Evolutionary conservation across 352 stramenopile species (phyloP), one percentile per base, ranked within the genome.

Genomic region (Globisporangium middletonii): DNA sequence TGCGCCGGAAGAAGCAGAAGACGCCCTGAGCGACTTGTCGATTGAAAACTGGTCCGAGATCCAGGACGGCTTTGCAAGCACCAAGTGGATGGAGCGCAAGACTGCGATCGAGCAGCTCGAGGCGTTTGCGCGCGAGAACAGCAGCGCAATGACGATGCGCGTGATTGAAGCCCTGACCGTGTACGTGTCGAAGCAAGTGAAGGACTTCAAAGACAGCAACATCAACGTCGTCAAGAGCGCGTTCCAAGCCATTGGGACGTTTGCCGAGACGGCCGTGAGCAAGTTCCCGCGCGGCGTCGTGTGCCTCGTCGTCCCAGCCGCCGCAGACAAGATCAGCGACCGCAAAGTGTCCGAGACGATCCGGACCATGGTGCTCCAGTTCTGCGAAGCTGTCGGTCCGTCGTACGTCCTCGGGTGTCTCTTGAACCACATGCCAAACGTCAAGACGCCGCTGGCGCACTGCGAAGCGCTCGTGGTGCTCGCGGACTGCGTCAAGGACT

Each of bases 201-300:
- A 94, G 55, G 73, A 89, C 49, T 94, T 95, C 57, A 92, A 90
- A 55, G 86, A 95, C 59, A 93, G 79, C 65, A 95, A 95, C 59
- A 89, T 95, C 58, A 93, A 95, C 52, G 86, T 94, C 3, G 56
- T 95, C 15, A 90, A 88, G 52, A 90, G 84, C 57, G 75, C 84
- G 12, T 95, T 95, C 45, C 75, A 94, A 57, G 86, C 84, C 1
- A 68, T 95, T 4, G 83, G 74, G 12, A 83, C 68, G 5, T 90
- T 94, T 60, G 82, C 86, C 9, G 75, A 85, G 45, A 71, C 68
- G 35, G 68, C 68, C 41, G 60, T 72, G 0, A 70, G 69, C 28
- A 87, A 90, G 59, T 89, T 93, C 35, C 74, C 83, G 0, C 83
- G 79, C 16, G 75, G 82, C 44, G 79, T 95, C 50, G 76, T 94